Conservation (phyloP, 805 yeast species). For the Ogataea siamensis region DNA sequence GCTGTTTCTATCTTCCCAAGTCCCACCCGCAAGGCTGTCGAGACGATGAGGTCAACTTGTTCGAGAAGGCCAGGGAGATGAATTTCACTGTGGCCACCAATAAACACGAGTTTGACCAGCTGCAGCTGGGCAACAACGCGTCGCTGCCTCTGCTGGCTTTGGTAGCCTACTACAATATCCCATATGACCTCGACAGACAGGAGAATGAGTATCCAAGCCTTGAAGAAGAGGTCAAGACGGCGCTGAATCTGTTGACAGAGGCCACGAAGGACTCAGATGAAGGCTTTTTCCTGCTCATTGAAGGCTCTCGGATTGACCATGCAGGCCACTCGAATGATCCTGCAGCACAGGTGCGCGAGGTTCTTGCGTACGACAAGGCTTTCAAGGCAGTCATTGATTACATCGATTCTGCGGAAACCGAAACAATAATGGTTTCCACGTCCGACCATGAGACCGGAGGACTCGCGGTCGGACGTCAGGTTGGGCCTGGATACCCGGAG, state of each 20-base stretch:
- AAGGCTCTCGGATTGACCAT: slow-evolving; percentile 93
- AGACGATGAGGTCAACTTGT: slow-evolving; percentile 63
- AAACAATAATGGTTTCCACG: slow-evolving; percentile 76
- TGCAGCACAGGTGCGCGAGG: slow-evolving; percentile 90
- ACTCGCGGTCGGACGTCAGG: slow-evolving; percentile 79
- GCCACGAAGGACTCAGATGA: slow-evolving; percentile 71
- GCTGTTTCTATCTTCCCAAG: slow-evolving; percentile 72
- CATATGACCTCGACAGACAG: slow-evolving; percentile 79
- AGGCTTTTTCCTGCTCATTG: slow-evolving; percentile 84
- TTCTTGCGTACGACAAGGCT: slow-evolving; percentile 81
- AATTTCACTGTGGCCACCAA: slow-evolving; percentile 69
- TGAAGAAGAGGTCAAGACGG: slow-evolving; percentile 74
- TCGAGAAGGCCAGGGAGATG: slow-evolving; percentile 54
- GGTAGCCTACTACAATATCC: slow-evolving; percentile 74
- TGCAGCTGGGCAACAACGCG: slow-evolving; percentile 59
- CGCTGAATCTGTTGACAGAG: slow-evolving; percentile 61
- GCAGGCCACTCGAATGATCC: slow-evolving; percentile 95
- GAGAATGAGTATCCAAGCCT: slow-evolving; percentile 64
- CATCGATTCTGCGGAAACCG: slow-evolving; percentile 65
- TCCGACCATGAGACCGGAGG: slow-evolving; percentile 98
- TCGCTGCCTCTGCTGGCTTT: slow-evolving; percentile 74
- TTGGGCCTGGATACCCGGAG: slow-evolving; percentile 69
- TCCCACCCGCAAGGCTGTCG: slow-evolving; percentile 60
- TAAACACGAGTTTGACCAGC: slow-evolving; percentile 55
- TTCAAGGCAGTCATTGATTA: slow-evolving; percentile 71